A percentile compares a stretch with the other conserved stretches of the same genome.
These are phyloP conservation scores for Didymella arachidicola DNA, from an alignment of 2,329 filamentous ascomycete species.

Conservation along the genomic window DNA sequence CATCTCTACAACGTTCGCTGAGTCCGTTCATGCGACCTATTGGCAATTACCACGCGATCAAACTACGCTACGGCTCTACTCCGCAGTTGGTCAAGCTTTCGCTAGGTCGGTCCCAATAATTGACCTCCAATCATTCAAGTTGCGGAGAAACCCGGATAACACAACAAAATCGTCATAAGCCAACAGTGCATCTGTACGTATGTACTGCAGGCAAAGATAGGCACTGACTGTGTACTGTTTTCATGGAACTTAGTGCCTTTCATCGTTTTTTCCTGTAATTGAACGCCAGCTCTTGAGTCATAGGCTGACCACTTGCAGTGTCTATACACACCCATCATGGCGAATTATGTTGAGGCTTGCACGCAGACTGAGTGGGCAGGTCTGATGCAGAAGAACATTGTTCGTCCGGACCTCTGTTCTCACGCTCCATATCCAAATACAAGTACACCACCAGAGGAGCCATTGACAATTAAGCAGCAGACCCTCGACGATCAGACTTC, in stretches of 20 bases:
- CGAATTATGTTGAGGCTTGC: slow-evolving; percentile 40
- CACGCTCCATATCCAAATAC: slow-evolving; percentile 30
- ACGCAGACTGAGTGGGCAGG: slow-evolving; percentile 46
- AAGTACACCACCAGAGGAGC: slow-evolving; percentile 43
- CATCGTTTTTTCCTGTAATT: no score
- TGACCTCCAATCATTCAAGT: neutral
- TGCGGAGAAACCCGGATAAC: no score
- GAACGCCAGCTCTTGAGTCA: slow-evolving; percentile 12
- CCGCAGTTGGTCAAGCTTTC: slow-evolving; percentile 13
- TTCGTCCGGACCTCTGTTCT: slow-evolving; percentile 37
- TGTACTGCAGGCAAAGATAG: no score
- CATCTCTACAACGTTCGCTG: slow-evolving; percentile 13
- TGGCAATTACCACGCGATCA: slow-evolving; percentile 9
- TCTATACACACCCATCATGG: slow-evolving; percentile 29
- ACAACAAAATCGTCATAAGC: no score
- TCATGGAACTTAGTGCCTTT: no score
- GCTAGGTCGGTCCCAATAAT: slow-evolving; percentile 10
- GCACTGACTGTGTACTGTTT: no score
- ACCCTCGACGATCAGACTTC: slow-evolving; percentile 21
- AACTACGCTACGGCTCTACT: slow-evolving; percentile 1
- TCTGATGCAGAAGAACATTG: slow-evolving; percentile 36
- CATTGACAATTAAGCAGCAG: slow-evolving; percentile 34
- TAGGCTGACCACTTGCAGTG: slow-evolving; percentile 30
- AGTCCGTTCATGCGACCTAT: neutral
- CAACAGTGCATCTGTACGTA: no score